Percentiles rank a stretch among this genome's conserved stretches.
Evolutionary conservation across 2,329 filamentous ascomycete genomes (phyloP).

Genomic region (Alternaria arbusti): DNA sequence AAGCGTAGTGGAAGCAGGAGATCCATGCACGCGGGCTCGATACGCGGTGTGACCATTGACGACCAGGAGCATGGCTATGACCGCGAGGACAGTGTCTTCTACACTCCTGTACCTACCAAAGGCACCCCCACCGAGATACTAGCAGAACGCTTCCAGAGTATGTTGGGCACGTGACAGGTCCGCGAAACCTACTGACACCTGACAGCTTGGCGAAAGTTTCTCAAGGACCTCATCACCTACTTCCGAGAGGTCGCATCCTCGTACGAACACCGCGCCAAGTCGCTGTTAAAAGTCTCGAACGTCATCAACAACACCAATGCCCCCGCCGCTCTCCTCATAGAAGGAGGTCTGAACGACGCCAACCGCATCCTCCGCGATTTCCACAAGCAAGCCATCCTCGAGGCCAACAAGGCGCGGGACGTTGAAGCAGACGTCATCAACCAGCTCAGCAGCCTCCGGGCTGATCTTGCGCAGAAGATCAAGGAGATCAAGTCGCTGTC

Average conservation of each 20-base stretch:
- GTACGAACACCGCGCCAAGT: conserved; percentile 85
- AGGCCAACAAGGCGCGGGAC: conserved; percentile 86
- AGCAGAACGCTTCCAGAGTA: conserved; percentile 87
- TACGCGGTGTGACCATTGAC: conserved; percentile 78
- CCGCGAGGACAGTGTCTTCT: conserved; percentile 84
- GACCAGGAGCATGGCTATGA: conserved; percentile 68
- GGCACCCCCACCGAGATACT: conserved; percentile 88
- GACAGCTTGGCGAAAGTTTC: conserved; percentile 88
- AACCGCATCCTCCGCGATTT: conserved; percentile 80
- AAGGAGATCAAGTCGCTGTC: conserved; percentile 96
- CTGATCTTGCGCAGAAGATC: conserved; percentile 92
- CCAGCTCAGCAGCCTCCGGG: conserved; percentile 82
- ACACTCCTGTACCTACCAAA: conserved; percentile 84
- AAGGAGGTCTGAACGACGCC: conserved; percentile 87
- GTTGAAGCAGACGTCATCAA: conserved; percentile 92
- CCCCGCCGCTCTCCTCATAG: conserved; percentile 76
- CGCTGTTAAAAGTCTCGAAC: conserved; percentile 80
- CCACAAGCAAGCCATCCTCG: conserved; percentile 78
- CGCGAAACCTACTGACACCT: conserved; percentile 21
- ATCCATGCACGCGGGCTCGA: conserved; percentile 84
- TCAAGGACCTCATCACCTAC: conserved; percentile 93
- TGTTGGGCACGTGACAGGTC: conserved; percentile 29
- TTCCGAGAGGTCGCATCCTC: conserved; percentile 90
- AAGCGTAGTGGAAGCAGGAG: conserved; percentile 80
- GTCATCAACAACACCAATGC: conserved; percentile 80